Percentiles rank a stretch among this genome's conserved stretches.
Conservation (phyloP, 1,139 yeast genomes). For the Nakaseomyces nivariensis region DNA sequence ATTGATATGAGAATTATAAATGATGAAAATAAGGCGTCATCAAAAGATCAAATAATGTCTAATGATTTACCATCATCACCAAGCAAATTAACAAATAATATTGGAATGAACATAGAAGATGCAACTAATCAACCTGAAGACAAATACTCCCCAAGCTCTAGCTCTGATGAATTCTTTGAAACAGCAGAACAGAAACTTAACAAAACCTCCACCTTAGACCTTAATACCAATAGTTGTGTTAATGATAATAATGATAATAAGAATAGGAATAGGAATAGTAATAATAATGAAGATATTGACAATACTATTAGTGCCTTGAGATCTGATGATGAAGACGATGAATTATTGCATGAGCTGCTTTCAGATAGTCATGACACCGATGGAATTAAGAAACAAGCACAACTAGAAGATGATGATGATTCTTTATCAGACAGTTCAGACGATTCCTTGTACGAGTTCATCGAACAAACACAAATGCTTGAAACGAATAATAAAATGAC, state of each 20-base stretch:
- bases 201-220: neutral
- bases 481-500: neutral
- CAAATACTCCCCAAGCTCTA: neutral
- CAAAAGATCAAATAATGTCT: neutral
- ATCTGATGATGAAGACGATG: slow-evolving; percentile 17
- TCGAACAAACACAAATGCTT: slow-evolving; percentile 3
- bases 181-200: neutral
- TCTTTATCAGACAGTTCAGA: slow-evolving; percentile 6
- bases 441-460: slow-evolving; percentile 2
- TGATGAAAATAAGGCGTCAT: slow-evolving; percentile 10
- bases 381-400: too few species aligned
- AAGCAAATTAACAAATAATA: neutral
- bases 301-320: neutral
- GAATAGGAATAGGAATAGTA: neutral
- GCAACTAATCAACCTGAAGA: neutral
- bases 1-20: slow-evolving; percentile 26
- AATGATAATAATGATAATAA: neutral
- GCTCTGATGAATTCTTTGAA: neutral
- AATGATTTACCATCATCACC: slow-evolving; percentile 18
- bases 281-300: neutral
- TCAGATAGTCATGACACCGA: neutral
- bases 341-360: slow-evolving; percentile 14
- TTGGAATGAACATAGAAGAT: neutral
- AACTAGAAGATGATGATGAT: neutral
- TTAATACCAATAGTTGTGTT: too few species aligned